These are phyloP conservation scores for Colletotrichum scovillei DNA, from an alignment of 2,329 filamentous ascomycete genomes.

Conservation along the genomic window DNA sequence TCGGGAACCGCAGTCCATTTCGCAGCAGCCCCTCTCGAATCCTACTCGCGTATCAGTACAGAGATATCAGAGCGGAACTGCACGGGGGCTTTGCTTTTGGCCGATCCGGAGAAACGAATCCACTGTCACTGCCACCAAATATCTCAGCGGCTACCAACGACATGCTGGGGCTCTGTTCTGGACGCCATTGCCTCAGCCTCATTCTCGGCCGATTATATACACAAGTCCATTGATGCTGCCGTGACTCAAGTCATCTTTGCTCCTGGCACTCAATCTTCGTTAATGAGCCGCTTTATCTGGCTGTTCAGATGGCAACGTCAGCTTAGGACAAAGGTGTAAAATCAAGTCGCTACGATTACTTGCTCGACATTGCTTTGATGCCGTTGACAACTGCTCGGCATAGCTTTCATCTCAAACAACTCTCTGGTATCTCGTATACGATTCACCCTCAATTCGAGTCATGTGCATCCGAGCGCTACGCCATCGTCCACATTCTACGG, in stretches of 20 bases:
- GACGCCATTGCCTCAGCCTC: not conserved
- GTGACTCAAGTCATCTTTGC: not conserved
- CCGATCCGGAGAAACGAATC: not conserved
- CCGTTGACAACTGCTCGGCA: not conserved
- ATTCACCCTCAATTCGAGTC: not conserved
- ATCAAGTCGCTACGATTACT: not conserved
- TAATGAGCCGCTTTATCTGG: not conserved
- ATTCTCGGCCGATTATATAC: not conserved
- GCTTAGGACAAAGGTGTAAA: not conserved
- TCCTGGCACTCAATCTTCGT: not conserved
- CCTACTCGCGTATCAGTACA: not conserved
- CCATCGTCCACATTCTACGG: not conserved
- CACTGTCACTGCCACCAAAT: not conserved
- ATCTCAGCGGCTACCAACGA: not conserved
- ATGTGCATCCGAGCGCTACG: not conserved
- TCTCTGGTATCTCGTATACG: not conserved
- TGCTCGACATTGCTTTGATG: not conserved
- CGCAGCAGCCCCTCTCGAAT: not conserved
- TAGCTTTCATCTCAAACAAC: not conserved
- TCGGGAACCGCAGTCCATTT: not conserved
- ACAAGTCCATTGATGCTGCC: not conserved
- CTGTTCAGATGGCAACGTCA: not conserved
- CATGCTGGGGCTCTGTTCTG: not conserved
- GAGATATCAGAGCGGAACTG: not conserved
- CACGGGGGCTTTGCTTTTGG: not conserved